Base-by-base conservation (phyloP, 306 rosid species). In the Sophora flavescens region DNA sequence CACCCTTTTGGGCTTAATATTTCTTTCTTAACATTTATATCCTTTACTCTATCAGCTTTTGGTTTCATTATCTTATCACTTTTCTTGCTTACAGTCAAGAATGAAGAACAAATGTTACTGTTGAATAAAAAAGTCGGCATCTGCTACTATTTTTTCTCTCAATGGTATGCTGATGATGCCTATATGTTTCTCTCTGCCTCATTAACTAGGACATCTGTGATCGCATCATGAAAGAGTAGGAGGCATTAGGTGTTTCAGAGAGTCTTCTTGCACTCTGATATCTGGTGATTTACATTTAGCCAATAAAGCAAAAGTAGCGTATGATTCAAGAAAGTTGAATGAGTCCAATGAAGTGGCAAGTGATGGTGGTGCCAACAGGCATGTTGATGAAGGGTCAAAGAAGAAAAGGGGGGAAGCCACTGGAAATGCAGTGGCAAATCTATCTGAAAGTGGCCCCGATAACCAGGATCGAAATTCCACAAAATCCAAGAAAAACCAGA, bases 401-500 rank as follows among this genome's bases (percentile, higher is more conserved):
- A 95, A 88, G 88, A 95, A 91, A 84, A 91, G 52, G 81, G 93
- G 96, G 36, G 91, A 89, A 86, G 80, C 78, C 62, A 4, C 93
- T 48, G 93, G 90, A 63, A 86, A 48, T 70, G 51, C 48, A 13
- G 67, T 59, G 60, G 80, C 82, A 54, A 83, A 78, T 83, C 80
- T 75, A 75, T 84, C 87, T 44, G 99, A 90, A 73, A 85, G 83
- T 82, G 87, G n/a, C n/a, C n/a, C n/a, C n/a, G n/a, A 92, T 79
- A 82, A 85, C 79, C 97, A 83, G 75, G 98, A 92, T 11, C 84
- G 67, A 69, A 71, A 79, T 82, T 75, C 87, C 35, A 68, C 85
- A 35, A 95, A 90, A 88, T 89, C 98, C 45, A 95, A 95, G 89
- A 95, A 86, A 92, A 85, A 68, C 88, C 98, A 88, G 86, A 84